phyloP scores from a whole-genome alignment of 2,329 filamentous ascomycete species.

The Neofusicoccum parvum region DNA sequence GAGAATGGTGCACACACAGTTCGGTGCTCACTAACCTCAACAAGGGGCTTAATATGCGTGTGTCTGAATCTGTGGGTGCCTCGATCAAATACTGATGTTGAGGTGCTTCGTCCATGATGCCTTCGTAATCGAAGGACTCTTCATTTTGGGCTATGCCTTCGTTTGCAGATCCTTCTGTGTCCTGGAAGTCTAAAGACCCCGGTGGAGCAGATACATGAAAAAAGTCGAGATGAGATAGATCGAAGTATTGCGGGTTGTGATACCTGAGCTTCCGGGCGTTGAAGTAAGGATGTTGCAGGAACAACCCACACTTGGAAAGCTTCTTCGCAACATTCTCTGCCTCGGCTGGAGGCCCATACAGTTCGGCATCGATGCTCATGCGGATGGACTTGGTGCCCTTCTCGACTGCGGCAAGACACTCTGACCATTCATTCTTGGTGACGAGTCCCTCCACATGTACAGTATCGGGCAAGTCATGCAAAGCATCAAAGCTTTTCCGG shows the following conservation, averaged over 20 bases:
- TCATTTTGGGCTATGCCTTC: too few species aligned
- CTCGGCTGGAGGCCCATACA: neutral
- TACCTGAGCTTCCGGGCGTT: neutral
- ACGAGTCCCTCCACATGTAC: neutral
- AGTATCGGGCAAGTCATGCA: neutral
- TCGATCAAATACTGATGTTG: slow-evolving; percentile 11
- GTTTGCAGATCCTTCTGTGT: neutral
- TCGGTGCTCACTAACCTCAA: neutral
- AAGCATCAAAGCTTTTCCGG: neutral
- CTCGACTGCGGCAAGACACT: neutral
- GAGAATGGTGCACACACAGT: neutral
- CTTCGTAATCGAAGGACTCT: slow-evolving; percentile 3
- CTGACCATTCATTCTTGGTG: neutral
- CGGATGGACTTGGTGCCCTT: neutral
- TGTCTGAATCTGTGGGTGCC: neutral
- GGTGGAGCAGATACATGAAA: neutral
- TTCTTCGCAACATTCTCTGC: neutral
- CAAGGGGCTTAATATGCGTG: neutral
- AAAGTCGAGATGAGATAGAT: neutral
- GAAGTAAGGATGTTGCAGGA: neutral
- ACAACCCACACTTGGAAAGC: neutral
- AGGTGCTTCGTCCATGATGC: slow-evolving; percentile 18
- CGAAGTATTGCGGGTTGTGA: neutral
- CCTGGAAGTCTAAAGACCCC: neutral
- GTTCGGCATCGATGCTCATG: neutral